phyloP scores from a whole-genome alignment of 208 protist genomes.

The Acanthamoeba triangularis region DNA sequence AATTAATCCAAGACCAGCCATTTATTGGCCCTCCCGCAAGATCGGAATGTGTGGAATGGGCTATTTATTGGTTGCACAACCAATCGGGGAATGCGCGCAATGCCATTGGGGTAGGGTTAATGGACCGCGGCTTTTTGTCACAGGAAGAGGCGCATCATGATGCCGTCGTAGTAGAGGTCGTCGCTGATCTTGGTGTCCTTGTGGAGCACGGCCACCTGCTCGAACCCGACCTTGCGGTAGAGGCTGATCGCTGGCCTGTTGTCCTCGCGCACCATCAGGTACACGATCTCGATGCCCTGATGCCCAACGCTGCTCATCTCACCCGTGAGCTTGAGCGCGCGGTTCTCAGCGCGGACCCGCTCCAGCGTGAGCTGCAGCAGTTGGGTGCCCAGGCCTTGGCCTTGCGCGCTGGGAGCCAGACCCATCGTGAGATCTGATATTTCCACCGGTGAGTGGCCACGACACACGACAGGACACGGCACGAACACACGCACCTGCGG shows the following conservation, averaged over 20 bases:
- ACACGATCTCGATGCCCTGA: constrained; percentile 37
- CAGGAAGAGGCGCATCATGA: constrained; percentile 38
- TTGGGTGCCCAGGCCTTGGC: constrained; percentile 3
- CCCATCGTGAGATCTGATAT: constrained; percentile 31
- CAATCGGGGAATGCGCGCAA: too few species aligned
- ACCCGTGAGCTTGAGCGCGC: background rate
- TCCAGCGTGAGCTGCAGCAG: constrained; percentile 22
- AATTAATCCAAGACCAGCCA: too few species aligned
- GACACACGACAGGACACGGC: background rate
- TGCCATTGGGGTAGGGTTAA: too few species aligned
- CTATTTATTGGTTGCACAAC: too few species aligned
- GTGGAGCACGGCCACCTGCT: constrained; percentile 15
- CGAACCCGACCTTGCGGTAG: constrained; percentile 29
- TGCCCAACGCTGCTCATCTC: background rate
- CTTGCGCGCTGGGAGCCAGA: background rate
- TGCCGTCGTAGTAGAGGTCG: constrained; percentile 37
- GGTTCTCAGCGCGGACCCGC: background rate
- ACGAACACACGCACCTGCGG: background rate
- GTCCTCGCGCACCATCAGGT: constrained; percentile 57
- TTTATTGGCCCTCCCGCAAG: too few species aligned
- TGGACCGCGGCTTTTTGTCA: too few species aligned
- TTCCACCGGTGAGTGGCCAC: background rate
- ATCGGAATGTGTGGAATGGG: too few species aligned
- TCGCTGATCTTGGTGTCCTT: constrained; percentile 36
- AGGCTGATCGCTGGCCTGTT: background rate